These are phyloP conservation scores for Epichloe sylvatica DNA, from an alignment of 2,329 filamentous ascomycete genomes.

Conservation along the genomic window DNA sequence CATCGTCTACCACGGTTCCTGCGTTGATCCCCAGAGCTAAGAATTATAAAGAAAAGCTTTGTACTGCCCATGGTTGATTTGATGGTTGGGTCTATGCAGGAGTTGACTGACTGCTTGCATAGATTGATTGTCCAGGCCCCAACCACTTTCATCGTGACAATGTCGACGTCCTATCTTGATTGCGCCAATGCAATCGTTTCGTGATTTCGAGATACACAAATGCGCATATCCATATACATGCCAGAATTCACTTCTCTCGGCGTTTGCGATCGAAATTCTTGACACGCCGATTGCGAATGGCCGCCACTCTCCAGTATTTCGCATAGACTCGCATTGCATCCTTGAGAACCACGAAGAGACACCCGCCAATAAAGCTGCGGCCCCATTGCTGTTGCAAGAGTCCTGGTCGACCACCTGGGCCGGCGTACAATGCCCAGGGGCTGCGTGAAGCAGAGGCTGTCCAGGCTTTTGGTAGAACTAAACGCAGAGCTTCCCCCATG, in stretches of 20 bases:
- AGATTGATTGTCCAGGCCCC: not conserved
- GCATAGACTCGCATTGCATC: conserved; percentile 47
- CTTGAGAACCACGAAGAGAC: conserved; percentile 74
- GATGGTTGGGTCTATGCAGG: not conserved
- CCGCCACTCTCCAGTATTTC: conserved; percentile 47
- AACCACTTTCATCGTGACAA: not conserved
- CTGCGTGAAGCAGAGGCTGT: conserved; percentile 29
- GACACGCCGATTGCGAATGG: conserved; percentile 39
- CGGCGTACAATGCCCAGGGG: conserved; percentile 11
- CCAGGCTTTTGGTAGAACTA: conserved; percentile 55
- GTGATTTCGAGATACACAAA: too few relatives aligned
- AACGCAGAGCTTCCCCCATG: conserved; percentile 57
- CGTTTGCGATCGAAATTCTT: conserved; percentile 33
- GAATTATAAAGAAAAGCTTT: not conserved
- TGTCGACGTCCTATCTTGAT: not conserved
- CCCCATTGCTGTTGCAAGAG: conserved; percentile 79
- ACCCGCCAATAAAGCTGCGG: conserved; percentile 75
- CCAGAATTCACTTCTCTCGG: conserved; percentile 3
- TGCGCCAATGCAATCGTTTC: too few relatives aligned
- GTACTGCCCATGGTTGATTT: not conserved
- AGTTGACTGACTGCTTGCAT: not conserved
- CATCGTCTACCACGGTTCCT: not conserved
- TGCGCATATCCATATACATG: not conserved
- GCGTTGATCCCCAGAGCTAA: not conserved
- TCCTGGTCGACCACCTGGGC: conserved; percentile 34